phyloP scores from a whole-genome alignment of 2,329 filamentous ascomycete species.

The Talaromyces funiculosus region DNA sequence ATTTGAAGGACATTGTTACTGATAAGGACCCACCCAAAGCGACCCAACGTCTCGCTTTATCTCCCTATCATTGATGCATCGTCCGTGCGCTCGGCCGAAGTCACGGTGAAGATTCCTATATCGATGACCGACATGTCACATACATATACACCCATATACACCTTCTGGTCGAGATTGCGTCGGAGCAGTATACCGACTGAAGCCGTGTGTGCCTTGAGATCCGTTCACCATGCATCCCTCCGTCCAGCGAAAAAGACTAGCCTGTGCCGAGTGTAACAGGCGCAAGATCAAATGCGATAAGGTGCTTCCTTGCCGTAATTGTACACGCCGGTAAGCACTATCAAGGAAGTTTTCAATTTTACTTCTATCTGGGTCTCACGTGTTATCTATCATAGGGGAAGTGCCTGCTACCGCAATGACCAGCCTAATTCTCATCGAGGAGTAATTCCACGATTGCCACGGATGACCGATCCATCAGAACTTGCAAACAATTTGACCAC shows the following conservation, averaged over 20 bases:
- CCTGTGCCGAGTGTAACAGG: slow-evolving; percentile 24
- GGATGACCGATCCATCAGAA: neutral
- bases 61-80: too few relatives aligned
- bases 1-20: too few relatives aligned
- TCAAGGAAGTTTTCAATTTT: too few relatives aligned
- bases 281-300: slow-evolving; percentile 38
- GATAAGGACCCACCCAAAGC: too few relatives aligned
- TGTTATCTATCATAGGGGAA: slow-evolving; percentile 5
- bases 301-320: slow-evolving; percentile 37
- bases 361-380: too few relatives aligned
- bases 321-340: slow-evolving; percentile 21
- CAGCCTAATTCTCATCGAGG: neutral
- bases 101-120: neutral
- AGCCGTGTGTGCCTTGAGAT: neutral
- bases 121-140: too few relatives aligned
- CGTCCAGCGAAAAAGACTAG: slow-evolving; percentile 20
- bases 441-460: neutral
- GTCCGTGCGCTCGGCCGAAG: neutral
- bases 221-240: slow-evolving; percentile 4
- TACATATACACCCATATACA: neutral
- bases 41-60: too few relatives aligned
- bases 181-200: neutral
- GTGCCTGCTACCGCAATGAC: slow-evolving; percentile 7
- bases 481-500: slow-evolving; percentile 4
- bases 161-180: neutral